Percentiles rank a stretch among this genome's conserved stretches.
Conservation (phyloP, 164 flowering plant species). For the Chloranthus sessilifolius region DNA sequence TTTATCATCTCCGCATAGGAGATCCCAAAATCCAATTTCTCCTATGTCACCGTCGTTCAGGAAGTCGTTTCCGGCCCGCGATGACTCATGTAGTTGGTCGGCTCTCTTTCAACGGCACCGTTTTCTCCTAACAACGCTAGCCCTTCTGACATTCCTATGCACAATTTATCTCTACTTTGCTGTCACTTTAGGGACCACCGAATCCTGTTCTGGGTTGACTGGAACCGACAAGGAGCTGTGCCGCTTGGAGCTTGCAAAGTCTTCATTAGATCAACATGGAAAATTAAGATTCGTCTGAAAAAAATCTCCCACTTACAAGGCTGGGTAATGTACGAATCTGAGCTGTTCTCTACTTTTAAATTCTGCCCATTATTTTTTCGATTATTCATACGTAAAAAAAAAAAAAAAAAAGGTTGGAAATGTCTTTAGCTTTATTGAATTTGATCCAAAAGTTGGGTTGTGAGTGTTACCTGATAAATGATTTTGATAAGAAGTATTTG, state of each 20-base stretch:
- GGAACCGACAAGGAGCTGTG: slow-evolving; percentile 44
- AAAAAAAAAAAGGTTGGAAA: too few species aligned
- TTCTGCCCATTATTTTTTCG: too few species aligned
- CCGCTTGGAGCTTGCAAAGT: slow-evolving; percentile 36
- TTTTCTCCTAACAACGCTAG: slow-evolving; percentile 53
- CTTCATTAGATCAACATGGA: slow-evolving; percentile 30
- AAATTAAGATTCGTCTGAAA: slow-evolving; percentile 43
- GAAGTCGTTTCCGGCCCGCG: slow-evolving; percentile 29
- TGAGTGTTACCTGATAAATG: too few species aligned
- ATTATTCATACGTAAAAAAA: too few species aligned
- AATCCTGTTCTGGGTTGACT: slow-evolving; percentile 39
- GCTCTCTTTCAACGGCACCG: slow-evolving; percentile 50
- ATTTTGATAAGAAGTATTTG: too few species aligned
- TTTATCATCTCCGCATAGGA: too few species aligned
- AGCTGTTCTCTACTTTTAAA: too few species aligned
- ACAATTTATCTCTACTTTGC: slow-evolving; percentile 69
- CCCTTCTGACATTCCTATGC: slow-evolving; percentile 51
- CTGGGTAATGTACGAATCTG: too few species aligned
- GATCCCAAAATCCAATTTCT: slow-evolving; percentile 28
- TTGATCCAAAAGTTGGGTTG: too few species aligned
- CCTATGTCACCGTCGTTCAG: slow-evolving; percentile 28
- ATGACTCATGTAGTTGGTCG: slow-evolving; percentile 51
- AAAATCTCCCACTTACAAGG: too few species aligned
- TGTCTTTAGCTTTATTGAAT: too few species aligned
- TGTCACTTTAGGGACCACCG: slow-evolving; percentile 48